Percentiles rank a stretch among this genome's conserved stretches.
These are phyloP conservation scores for Mortierella sp. DNA, from an alignment of 371 early-diverging fungal species.

Conservation along the genomic window DNA sequence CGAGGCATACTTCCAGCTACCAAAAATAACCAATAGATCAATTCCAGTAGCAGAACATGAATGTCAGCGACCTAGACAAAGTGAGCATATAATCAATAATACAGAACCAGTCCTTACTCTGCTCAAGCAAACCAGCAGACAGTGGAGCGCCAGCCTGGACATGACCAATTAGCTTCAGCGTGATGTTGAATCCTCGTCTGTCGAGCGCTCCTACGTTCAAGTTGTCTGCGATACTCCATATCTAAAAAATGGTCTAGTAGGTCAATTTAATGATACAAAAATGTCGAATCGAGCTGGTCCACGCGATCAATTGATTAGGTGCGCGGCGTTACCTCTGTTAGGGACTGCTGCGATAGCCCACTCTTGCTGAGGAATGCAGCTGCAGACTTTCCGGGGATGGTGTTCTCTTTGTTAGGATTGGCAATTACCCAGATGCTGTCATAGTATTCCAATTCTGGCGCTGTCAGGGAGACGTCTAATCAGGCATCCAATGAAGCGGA, in stretches of 20 bases:
- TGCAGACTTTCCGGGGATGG: neutral
- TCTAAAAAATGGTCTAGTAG: neutral
- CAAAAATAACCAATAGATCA: neutral
- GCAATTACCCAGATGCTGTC: neutral
- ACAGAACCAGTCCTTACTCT: neutral
- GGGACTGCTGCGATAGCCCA: neutral
- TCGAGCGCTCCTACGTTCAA: neutral
- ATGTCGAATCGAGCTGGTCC: too few relatives aligned
- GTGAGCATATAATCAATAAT: neutral
- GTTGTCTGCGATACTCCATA: neutral
- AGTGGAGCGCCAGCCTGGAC: neutral
- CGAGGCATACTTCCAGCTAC: neutral
- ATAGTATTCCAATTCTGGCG: neutral
- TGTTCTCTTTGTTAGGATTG: neutral
- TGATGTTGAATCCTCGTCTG: neutral
- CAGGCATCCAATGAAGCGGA: neutral
- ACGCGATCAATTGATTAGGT: too few relatives aligned
- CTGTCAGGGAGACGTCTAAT: neutral
- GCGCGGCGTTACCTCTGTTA: neutral
- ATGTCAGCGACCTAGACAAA: neutral
- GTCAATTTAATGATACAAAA: neutral
- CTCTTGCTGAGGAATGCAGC: neutral
- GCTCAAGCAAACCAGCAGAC: neutral
- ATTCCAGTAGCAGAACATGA: neutral
- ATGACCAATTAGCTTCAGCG: conserved; percentile 1